Evolutionary conservation across 805 yeast genomes (phyloP).

Genomic region (Suhomyces tanzawaensis): DNA sequence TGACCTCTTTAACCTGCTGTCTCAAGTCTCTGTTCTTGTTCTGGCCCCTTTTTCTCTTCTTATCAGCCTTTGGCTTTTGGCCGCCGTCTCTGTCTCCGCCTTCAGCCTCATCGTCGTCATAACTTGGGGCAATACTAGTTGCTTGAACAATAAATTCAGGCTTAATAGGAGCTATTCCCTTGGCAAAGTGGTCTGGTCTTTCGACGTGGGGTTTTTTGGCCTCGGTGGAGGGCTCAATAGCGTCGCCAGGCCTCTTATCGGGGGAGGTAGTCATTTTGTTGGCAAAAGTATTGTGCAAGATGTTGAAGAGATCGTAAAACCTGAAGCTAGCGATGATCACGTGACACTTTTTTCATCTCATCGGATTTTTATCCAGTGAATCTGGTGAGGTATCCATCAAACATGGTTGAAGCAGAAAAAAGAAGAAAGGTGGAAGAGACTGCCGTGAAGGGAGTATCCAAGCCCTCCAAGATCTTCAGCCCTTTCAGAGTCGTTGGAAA

Average conservation of each 20-base stretch:
- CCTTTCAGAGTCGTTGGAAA: constrained; percentile 87
- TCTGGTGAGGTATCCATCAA: background rate
- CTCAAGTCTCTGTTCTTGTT: constrained; percentile 77
- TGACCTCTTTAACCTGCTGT: constrained; percentile 61
- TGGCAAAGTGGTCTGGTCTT: constrained; percentile 27
- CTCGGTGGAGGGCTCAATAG: constrained; percentile 12
- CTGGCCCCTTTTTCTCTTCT: constrained; percentile 68
- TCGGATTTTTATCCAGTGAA: constrained; percentile 1
- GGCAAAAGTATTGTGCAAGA: background rate
- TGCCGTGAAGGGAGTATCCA: constrained; percentile 2
- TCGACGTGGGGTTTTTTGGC: constrained; percentile 19
- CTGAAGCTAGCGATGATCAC: background rate
- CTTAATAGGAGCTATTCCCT: constrained; percentile 77
- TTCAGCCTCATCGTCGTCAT: constrained; percentile 46
- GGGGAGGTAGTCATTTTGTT: constrained; percentile 4
- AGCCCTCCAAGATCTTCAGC: constrained; percentile 56
- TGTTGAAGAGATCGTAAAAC: no score
- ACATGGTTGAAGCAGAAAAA: constrained; percentile 31
- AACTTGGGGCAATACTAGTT: constrained; percentile 41
- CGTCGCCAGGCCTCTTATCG: constrained; percentile 17
- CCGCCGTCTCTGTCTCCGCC: constrained; percentile 38
- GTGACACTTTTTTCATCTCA: constrained; percentile 2
- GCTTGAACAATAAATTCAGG: constrained; percentile 56
- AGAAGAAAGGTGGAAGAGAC: constrained; percentile 22
- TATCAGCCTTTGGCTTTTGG: constrained; percentile 28